Percentiles rank a stretch among this genome's conserved stretches.
phyloP scores from a whole-genome alignment of 2,329 filamentous ascomycete species.

The Lasiodiplodia hormozganensis region DNA sequence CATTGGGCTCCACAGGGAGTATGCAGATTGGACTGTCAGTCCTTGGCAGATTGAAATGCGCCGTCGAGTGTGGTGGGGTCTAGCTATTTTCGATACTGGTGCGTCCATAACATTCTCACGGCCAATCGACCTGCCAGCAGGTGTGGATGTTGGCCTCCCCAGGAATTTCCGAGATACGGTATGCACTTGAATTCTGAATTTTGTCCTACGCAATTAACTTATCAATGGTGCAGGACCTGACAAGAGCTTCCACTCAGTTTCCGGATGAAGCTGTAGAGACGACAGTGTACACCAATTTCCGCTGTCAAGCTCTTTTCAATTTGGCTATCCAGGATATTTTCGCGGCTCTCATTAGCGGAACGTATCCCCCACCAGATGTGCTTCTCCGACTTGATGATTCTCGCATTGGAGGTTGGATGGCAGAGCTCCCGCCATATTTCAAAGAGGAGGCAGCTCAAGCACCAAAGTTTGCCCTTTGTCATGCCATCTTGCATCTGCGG shows the following conservation, averaged over 20 bases:
- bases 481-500: slow-evolving; percentile 55
- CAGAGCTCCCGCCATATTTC: slow-evolving; percentile 48
- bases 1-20: slow-evolving; percentile 58
- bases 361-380: slow-evolving; percentile 50
- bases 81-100: slow-evolving; percentile 57
- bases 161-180: slow-evolving; percentile 55
- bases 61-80: slow-evolving; percentile 45
- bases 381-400: slow-evolving; percentile 51
- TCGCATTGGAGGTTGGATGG: slow-evolving; percentile 49
- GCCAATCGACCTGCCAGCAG: slow-evolving; percentile 56
- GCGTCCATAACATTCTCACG: slow-evolving; percentile 58
- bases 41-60: slow-evolving; percentile 47
- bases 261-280: slow-evolving; percentile 32
- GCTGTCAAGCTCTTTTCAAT: slow-evolving; percentile 55
- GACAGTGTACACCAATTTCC: slow-evolving; percentile 55
- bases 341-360: slow-evolving; percentile 54
- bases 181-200: not conserved
- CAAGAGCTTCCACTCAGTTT: not conserved
- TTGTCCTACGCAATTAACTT: not conserved
- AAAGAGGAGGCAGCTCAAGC: slow-evolving; percentile 42
- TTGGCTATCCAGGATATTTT: slow-evolving; percentile 55
- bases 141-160: slow-evolving; percentile 52
- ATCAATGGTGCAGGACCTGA: slow-evolving; percentile 12
- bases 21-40: slow-evolving; percentile 55
- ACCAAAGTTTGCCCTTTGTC: slow-evolving; percentile 48